Base-by-base conservation (phyloP, 768 basidiomycete species). In the Tricholoma sp. region DNA sequence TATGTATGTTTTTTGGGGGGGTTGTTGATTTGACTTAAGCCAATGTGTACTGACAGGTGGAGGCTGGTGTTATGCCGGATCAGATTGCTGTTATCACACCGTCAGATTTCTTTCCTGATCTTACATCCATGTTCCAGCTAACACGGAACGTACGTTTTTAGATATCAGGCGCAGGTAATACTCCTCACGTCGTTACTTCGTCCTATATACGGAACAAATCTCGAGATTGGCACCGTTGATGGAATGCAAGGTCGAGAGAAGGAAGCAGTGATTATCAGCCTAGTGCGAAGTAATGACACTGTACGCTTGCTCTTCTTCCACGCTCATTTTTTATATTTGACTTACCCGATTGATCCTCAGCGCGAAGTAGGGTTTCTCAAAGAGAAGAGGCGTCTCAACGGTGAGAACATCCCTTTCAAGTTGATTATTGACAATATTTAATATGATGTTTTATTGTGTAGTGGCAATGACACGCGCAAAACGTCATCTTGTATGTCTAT, bases 181-280 rank as follows among this genome's bases (percentile, higher is more conserved):
- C 78, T 94, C 1, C 76, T 98, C 37, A 82, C 91, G 0, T 85
- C 88, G 0, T 73, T 93, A 42, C 74, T 99, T 17, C 83, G 88
- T 20, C 84, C 88, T 0, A 67, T 74, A n/a, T 79, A 89, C 63
- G 89, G 88, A 0, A 68, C 76, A 0, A 74, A 74, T 24, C 79
- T 98, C 0, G 94, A 98, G 62, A 92, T 97, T 44, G 97, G 95
- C 1, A 92, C 89, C 0, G 94, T 98, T 1, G 97, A 98, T 66
- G 94, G 94, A 0, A 91, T 98, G 86, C 97, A 99, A 74, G 96
- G 96, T 0, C 83, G 97, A 50, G 96, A 99, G 69, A 93, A 93
- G 62, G 93, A 98, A 53, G 94, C 94, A 0, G 84, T 98, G 37
- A 83, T 98, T 20, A 90, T 99, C 53, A 91, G 85, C 61, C 81